phyloP scores from a whole-genome alignment of 768 basidiomycete species.

The Thelephora aurantiotincta region DNA sequence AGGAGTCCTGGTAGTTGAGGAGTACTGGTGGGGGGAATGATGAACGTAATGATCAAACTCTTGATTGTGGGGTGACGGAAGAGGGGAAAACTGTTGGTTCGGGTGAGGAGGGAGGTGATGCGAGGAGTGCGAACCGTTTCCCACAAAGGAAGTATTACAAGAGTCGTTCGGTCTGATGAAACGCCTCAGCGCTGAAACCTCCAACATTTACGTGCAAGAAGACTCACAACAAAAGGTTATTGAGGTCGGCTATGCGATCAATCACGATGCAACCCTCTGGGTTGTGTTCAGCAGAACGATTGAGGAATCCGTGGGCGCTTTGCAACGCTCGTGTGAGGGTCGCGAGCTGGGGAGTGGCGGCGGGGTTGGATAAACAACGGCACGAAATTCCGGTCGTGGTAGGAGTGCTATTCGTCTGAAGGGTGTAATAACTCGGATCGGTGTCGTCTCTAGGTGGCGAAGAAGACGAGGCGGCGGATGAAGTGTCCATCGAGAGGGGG shows the following conservation, averaged over 20 bases:
- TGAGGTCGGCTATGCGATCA: conserved; percentile 45
- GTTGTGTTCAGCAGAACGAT: conserved; percentile 48
- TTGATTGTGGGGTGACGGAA: not conserved
- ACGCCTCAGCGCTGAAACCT: not conserved
- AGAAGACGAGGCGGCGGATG: conserved; percentile 13
- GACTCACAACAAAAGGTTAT: conserved; percentile 53
- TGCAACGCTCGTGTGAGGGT: conserved; percentile 51
- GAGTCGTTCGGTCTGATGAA: conserved; percentile 9
- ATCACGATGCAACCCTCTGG: conserved; percentile 40
- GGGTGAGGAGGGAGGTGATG: not conserved
- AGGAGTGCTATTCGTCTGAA: not conserved
- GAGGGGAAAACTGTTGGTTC: not conserved
- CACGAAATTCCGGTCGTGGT: conserved; percentile 26
- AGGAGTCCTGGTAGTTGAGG: conserved; percentile 7
- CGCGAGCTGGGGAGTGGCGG: conserved; percentile 42
- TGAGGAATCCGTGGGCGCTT: conserved; percentile 36
- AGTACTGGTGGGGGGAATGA: not conserved
- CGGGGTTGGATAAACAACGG: conserved; percentile 49
- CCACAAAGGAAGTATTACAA: not conserved
- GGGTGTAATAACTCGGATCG: conserved; percentile 7
- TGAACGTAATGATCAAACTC: not conserved
- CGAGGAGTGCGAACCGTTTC: conserved; percentile 4
- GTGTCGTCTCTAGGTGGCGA: conserved; percentile 11
- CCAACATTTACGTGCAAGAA: conserved; percentile 2
- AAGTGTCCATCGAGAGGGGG: conserved; percentile 9